These are phyloP conservation scores for Erythrobasidium hasegawianum DNA, from an alignment of 1,284 basidiomycete species.

Conservation along the genomic window DNA sequence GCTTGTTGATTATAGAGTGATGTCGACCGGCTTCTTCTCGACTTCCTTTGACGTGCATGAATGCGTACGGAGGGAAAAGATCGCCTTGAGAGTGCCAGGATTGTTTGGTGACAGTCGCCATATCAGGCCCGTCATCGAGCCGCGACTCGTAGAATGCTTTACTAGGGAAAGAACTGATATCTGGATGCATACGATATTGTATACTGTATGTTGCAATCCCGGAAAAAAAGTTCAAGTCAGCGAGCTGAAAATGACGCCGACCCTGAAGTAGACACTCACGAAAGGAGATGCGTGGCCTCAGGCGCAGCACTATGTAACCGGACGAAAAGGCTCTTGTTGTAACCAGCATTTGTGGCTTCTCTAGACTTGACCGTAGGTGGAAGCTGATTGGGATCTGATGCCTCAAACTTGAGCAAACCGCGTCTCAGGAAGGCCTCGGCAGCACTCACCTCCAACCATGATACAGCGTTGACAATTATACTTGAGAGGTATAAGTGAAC, in stretches of 20 bases:
- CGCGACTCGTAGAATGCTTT: constrained; percentile 79
- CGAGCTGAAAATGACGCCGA: constrained; percentile 52
- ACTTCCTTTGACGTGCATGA: constrained; percentile 67
- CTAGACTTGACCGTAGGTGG: constrained; percentile 93
- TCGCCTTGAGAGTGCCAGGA: constrained; percentile 73
- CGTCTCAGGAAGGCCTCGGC: background rate
- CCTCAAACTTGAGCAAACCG: background rate
- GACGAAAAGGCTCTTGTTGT: constrained; percentile 90
- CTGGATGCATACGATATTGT: constrained; percentile 99
- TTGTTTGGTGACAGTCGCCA: constrained; percentile 76
- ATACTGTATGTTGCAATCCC: constrained; percentile 58
- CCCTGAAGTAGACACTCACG: constrained; percentile 45
- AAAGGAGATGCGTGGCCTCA: constrained; percentile 81
- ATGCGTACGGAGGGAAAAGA: constrained; percentile 82
- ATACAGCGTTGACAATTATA: constrained; percentile 81
- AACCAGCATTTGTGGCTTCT: constrained; percentile 73
- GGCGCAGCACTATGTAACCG: constrained; percentile 76
- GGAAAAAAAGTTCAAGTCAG: background rate
- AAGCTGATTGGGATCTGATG: constrained; percentile 85
- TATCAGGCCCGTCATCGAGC: constrained; percentile 80
- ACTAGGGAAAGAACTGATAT: constrained; percentile 87
- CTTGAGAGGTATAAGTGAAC: constrained; percentile 92
- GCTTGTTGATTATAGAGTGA: constrained; percentile 73
- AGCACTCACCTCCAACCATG: constrained; percentile 77
- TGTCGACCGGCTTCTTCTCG: constrained; percentile 49